Evolutionary conservation across 305 asterid genomes (phyloP).

Genomic region (Petunia hybrid): DNA sequence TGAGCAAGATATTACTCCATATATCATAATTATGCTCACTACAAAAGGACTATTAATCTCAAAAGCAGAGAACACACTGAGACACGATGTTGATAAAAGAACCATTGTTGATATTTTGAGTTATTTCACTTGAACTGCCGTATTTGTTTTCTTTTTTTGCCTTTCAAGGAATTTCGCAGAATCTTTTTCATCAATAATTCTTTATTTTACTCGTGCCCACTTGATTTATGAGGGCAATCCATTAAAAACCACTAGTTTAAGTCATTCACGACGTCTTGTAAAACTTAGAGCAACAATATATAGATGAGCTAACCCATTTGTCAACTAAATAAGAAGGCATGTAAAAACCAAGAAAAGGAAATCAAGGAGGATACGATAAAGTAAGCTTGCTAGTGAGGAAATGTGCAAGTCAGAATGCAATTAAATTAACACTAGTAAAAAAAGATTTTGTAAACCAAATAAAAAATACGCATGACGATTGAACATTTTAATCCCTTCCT

Average conservation of each 20-base stretch:
- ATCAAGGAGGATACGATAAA: not conserved
- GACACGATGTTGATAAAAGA: constrained; percentile 21
- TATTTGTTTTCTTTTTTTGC: not conserved
- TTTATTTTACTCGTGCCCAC: not conserved
- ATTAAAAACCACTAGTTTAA: not conserved
- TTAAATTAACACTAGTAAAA: not conserved
- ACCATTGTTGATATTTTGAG: constrained; percentile 3
- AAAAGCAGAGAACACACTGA: constrained; percentile 9
- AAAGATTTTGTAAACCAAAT: not conserved
- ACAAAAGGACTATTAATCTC: not conserved
- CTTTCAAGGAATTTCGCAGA: constrained; percentile 1
- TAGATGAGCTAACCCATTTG: not conserved
- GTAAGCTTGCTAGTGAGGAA: not conserved
- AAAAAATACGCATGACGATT: not conserved
- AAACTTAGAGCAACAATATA: not conserved
- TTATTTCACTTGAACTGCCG: not conserved
- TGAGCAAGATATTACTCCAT: not conserved
- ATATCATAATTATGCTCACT: constrained; percentile 7
- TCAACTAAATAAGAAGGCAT: not conserved
- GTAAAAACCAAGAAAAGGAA: not conserved
- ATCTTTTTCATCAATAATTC: not conserved
- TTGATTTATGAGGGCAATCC: not conserved
- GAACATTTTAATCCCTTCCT: not conserved
- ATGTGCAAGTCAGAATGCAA: not conserved
- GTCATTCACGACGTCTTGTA: not conserved